Conservation (phyloP, 768 basidiomycete genomes). For the Phanerochaete carnosa region DNA sequence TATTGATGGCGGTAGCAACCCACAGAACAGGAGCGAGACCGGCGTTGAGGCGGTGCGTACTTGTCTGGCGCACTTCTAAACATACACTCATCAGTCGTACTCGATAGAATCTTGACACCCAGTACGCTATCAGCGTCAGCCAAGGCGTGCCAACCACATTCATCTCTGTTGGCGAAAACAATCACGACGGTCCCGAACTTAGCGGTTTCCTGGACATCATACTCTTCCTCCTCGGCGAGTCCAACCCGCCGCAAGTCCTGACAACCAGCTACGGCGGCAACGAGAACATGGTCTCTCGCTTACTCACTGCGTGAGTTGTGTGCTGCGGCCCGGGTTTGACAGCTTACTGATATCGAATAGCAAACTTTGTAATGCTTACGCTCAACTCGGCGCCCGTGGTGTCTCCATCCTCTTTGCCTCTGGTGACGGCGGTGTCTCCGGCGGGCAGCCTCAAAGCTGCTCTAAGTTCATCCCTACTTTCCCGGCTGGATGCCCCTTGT, state of each 20-base stretch:
- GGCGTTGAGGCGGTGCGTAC: conserved; percentile 57
- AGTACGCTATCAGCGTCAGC: conserved; percentile 26
- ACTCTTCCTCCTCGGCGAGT: conserved; percentile 44
- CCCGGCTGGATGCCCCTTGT: conserved; percentile 45
- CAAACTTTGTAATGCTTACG: conserved; percentile 54
- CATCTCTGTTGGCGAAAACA: conserved; percentile 37
- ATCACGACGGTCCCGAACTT: conserved; percentile 19
- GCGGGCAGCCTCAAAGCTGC: conserved; percentile 38
- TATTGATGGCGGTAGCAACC: conserved; percentile 32
- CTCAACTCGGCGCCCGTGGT: conserved; percentile 66
- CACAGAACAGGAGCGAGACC: conserved; percentile 47
- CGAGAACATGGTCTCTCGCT: conserved; percentile 62
- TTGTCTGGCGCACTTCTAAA: not conserved
- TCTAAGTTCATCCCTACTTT: conserved; percentile 51
- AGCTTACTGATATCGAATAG: conserved; percentile 27
- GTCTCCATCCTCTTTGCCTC: conserved; percentile 61
- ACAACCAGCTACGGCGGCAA: conserved; percentile 70
- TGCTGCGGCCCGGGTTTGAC: not conserved
- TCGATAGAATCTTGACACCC: conserved; percentile 23
- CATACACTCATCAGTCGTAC: not conserved
- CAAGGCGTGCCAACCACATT: conserved; percentile 55
- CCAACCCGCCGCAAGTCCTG: conserved; percentile 50
- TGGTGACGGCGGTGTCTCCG: conserved; percentile 68
- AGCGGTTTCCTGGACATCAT: conserved; percentile 44
- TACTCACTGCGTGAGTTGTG: conserved; percentile 42